Evolutionary conservation across 2,329 filamentous ascomycete genomes (phyloP), one percentile per base, ranked within the genome.

Genomic region (Hypoxylon rubiginosum): DNA sequence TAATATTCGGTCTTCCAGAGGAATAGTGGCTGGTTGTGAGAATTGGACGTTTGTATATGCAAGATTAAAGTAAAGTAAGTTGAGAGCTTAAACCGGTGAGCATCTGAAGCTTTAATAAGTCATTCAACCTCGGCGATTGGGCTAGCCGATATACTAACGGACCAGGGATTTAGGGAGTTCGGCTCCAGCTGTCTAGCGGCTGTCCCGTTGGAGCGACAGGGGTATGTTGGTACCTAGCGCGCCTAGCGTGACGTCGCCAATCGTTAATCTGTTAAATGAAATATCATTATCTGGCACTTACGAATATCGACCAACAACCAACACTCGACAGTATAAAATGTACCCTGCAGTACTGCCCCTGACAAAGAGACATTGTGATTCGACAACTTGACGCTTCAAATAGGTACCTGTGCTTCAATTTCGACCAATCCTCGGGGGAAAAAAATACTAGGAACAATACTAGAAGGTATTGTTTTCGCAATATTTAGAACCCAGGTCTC

Each of bases 201-300:
- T 19, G 39, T 43, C n/a, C 19, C 46, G n/a, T n/a, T 63, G 58
- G 41, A 28, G 54, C 51, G 21, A 48, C 62, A 68, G 51, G 62
- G 66, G 36, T 65, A 39, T 46, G 43, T 57, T 49, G 53, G 54
- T 54, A 34, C 48, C 13, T 51, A 24, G 17, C 50, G 8, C 10
- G 24, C 32, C 34, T 59, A 60, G 50, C 54, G 67, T 69, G 67
- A 69, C 67, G 67, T 69, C 67, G 67, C 55, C 50, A 48, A 55
- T 10, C 10, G 32, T n/a, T n/a, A n/a, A n/a, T 54, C 45, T 28
- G 46, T 58, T 58, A 58, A 59, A 61, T 36, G 46, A 36, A 54
- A 67, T 28, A 67, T 52, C 43, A 64, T 64, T 63, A 68, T 66
- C 66, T 66, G 66, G 63, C 62, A 64, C 57, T 55, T 65, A 62